A percentile compares a stretch with the other conserved stretches of the same genome.
These are phyloP conservation scores for Suaeda aralocaspica DNA, from an alignment of 148 eudicot species.

Conservation along the genomic window DNA sequence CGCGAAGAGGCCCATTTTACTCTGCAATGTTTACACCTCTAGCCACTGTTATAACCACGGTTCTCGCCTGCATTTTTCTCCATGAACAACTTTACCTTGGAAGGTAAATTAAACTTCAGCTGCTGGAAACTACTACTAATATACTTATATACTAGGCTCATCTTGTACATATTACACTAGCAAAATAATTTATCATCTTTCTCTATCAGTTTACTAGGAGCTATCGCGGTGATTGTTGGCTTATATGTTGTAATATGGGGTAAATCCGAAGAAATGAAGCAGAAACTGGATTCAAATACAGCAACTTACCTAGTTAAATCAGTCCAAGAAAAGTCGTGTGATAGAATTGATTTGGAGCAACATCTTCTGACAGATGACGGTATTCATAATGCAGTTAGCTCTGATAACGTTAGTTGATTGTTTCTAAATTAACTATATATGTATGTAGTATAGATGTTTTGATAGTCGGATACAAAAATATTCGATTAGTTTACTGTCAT, in stretches of 20 bases:
- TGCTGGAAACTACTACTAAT: no score
- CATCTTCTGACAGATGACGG: slow-evolving; percentile 15
- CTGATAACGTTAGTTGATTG: no score
- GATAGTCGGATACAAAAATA: no score
- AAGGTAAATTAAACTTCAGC: slow-evolving; percentile 31
- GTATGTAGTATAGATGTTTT: no score
- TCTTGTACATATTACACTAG: background rate
- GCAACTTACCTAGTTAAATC: background rate
- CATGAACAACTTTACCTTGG: slow-evolving; percentile 61
- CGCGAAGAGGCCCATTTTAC: slow-evolving; percentile 58
- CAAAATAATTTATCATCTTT: background rate
- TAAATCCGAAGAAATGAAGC: slow-evolving; percentile 32
- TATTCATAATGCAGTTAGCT: background rate
- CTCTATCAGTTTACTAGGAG: slow-evolving; percentile 52
- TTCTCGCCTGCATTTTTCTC: slow-evolving; percentile 46
- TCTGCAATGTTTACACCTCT: slow-evolving; percentile 82
- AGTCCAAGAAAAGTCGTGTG: background rate
- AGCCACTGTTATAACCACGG: slow-evolving; percentile 49
- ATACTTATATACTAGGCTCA: no score
- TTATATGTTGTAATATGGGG: slow-evolving; percentile 70
- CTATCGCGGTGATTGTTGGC: slow-evolving; percentile 49
- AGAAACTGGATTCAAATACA: background rate
- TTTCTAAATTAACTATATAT: no score
- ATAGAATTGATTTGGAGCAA: slow-evolving; percentile 24
- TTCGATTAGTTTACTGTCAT: no score